Evolutionary conservation across 352 stramenopile genomes (phyloP), one percentile per base, ranked within the genome.

Genomic region (Phytophthora agathidicida): DNA sequence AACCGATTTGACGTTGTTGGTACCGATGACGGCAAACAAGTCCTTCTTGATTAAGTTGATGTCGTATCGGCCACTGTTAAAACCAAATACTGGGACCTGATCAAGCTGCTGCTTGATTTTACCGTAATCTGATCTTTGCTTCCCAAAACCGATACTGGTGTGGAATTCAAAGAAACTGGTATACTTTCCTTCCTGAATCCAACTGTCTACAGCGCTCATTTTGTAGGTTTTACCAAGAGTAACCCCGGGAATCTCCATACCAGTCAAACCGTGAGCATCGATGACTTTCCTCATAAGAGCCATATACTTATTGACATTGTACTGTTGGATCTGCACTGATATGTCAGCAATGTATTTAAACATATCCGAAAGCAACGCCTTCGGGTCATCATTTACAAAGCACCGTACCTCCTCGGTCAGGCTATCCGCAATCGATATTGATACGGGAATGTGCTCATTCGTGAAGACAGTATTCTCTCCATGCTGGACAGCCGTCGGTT

Each of bases 21-120:
- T 32, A 22, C 39, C 42, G 5, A 68, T 36, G 10, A 63, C 44
- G 13, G 51, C 23, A 22, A 70, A 73, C 3, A 73, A 44, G 43
- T 70, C 50, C 0, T 62, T 70, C 37, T 77, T 73, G n/a, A 73
- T 70, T 13, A 76, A 24, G 22, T 76, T 70, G 5, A 76, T 52
- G 56, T n/a, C n/a, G n/a, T n/a, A n/a, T n/a, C n/a, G n/a, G n/a
- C n/a, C n/a, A n/a, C n/a, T n/a, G n/a, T n/a, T 73, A 39, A 71
- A 71, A 3, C 62, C 62, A 28, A 71, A 22, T 11, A 71, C 43
- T 22, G 43, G 43, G 6, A 51, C 43, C 5, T 39, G 43, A 31
- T 51, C 43, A 28, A 51, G 6, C 4, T 30, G 17, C 19, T 41
- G 17, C 11, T 41, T 51, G 2, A 51, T 0, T n/a, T 32, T 23